These are phyloP conservation scores for Anthracocystis setariae DNA, from an alignment of 1,284 basidiomycete genomes.

Conservation along the genomic window DNA sequence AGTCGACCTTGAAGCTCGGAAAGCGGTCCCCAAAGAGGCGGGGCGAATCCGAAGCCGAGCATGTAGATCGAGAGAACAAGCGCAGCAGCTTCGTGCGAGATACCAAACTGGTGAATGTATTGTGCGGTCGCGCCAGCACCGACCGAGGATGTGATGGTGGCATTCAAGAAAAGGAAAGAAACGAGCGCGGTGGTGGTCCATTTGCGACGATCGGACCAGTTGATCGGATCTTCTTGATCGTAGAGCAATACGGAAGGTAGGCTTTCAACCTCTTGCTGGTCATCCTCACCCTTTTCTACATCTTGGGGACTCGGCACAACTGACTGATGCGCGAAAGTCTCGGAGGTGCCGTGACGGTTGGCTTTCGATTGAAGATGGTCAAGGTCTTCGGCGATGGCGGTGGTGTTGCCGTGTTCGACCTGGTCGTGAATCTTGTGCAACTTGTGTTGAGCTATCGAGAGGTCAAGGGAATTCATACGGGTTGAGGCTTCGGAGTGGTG, in stretches of 20 bases:
- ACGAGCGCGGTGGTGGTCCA: constrained; percentile 43
- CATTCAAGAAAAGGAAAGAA: constrained; percentile 32
- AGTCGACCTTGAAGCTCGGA: constrained; percentile 53
- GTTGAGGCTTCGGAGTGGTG: constrained; percentile 21
- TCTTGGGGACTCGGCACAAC: too few relatives aligned
- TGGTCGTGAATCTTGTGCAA: constrained; percentile 22
- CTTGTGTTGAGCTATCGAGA: constrained; percentile 10
- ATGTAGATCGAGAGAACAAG: constrained; percentile 50
- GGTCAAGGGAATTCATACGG: constrained; percentile 34
- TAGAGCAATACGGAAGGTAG: constrained; percentile 20
- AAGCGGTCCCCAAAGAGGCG: constrained; percentile 51
- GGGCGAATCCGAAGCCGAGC: constrained; percentile 51
- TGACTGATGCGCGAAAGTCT: too few relatives aligned
- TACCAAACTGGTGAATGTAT: constrained; percentile 34
- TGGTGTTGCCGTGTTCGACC: constrained; percentile 30
- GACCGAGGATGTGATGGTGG: constrained; percentile 42
- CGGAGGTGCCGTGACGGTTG: constrained; percentile 13
- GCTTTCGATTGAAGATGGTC: constrained; percentile 15
- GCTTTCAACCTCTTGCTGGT: background rate
- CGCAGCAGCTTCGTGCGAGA: constrained; percentile 26
- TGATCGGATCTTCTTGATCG: constrained; percentile 35
- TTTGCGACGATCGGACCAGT: constrained; percentile 32
- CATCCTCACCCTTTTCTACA: too few relatives aligned
- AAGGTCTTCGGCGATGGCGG: constrained; percentile 35
- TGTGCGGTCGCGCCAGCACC: constrained; percentile 34